phyloP scores from a whole-genome alignment of 257 asterid species.

The Solanum tacnaense region DNA sequence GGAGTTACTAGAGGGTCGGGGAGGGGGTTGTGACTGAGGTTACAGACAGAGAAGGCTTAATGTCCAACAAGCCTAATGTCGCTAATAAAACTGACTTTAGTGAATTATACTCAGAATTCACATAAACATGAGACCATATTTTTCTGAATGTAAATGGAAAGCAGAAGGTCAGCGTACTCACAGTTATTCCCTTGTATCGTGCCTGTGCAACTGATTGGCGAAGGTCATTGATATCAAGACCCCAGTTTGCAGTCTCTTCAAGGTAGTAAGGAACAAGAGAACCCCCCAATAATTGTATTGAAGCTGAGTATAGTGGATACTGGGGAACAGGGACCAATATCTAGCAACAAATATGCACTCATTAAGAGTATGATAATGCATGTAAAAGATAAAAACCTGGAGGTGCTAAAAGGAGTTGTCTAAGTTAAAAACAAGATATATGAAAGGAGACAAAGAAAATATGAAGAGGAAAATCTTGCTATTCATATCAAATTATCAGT shows the following conservation, averaged over 20 bases:
- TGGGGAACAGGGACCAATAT: slow-evolving; percentile 97
- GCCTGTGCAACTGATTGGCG: slow-evolving; percentile 77
- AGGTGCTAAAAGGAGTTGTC: not conserved
- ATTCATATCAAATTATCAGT: slow-evolving; percentile 4
- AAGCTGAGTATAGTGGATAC: slow-evolving; percentile 94
- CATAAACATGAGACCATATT: not conserved
- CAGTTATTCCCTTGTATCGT: slow-evolving; percentile 81
- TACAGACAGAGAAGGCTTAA: not conserved
- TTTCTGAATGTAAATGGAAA: not conserved
- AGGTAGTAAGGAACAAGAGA: slow-evolving; percentile 92
- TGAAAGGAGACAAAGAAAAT: not conserved
- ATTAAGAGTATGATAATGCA: not conserved
- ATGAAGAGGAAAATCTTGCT: not conserved
- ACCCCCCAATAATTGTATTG: slow-evolving; percentile 81
- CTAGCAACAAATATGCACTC: slow-evolving; percentile 19
- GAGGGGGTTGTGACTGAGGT: not conserved
- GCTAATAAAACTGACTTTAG: not conserved
- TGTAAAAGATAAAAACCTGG: not conserved
- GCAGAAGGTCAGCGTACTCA: slow-evolving; percentile 20
- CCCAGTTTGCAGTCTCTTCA: slow-evolving; percentile 98
- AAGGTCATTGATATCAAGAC: slow-evolving; percentile 77
- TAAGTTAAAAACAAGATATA: not conserved
- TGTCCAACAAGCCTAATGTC: not conserved
- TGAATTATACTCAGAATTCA: not conserved
- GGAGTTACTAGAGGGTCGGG: not conserved